Conservation (phyloP, 169 alveolate genomes). For the Cryptosporidium viatorum region DNA sequence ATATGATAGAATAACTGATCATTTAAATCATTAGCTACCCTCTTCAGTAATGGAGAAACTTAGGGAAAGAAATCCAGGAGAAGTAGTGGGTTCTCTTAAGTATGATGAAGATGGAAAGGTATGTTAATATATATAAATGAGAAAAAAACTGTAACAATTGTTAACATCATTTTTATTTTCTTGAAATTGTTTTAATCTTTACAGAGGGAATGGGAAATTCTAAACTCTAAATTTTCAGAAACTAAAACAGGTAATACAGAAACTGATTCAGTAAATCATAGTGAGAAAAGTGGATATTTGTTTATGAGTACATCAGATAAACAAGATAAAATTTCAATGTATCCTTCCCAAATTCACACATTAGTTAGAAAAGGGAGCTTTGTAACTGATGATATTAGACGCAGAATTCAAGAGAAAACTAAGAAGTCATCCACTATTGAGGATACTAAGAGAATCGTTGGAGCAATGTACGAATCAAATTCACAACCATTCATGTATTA, state of each 20-base stretch:
- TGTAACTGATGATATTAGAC: slow-evolving; percentile 44
- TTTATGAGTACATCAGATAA: slow-evolving; percentile 6
- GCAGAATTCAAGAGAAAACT: slow-evolving; percentile 43
- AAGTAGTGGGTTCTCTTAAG: slow-evolving; percentile 21
- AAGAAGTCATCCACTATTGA: slow-evolving; percentile 45
- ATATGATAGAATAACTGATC: not conserved
- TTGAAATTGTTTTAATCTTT: not conserved
- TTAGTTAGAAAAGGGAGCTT: slow-evolving; percentile 31
- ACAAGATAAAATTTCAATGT: slow-evolving; percentile 41
- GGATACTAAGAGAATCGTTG: slow-evolving; percentile 67
- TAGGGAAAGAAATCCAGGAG: slow-evolving; percentile 25
- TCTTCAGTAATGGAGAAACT: slow-evolving; percentile 59
- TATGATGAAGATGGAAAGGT: slow-evolving; percentile 63
- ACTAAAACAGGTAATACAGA: not conserved
- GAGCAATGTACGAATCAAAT: slow-evolving; percentile 52
- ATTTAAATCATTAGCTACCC: slow-evolving; percentile 45
- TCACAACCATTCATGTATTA: slow-evolving; percentile 69
- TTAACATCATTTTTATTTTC: not conserved
- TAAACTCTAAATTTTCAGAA: slow-evolving; percentile 42
- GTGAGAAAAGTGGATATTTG: slow-evolving; percentile 54
- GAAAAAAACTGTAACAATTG: not conserved
- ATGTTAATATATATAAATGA: not conserved
- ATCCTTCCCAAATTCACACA: slow-evolving; percentile 50
- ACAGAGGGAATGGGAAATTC: slow-evolving; percentile 60
- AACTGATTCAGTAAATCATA: slow-evolving; percentile 6